A percentile compares a stretch with the other conserved stretches of the same genome.
phyloP scores from a whole-genome alignment of 2,329 filamentous ascomycete species.

The Penicillium sp. region DNA sequence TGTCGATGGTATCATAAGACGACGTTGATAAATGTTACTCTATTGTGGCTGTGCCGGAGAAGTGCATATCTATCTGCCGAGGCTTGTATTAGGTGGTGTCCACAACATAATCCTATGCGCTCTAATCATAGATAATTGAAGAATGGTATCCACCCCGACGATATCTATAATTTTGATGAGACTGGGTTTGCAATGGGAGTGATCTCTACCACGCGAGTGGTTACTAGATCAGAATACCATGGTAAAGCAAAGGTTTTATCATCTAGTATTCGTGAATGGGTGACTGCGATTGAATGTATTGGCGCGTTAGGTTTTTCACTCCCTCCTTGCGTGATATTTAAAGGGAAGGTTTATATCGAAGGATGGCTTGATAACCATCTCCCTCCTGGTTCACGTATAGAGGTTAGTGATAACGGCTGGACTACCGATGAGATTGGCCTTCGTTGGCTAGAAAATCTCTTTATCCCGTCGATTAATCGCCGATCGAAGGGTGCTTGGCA shows the following conservation, averaged over 20 bases:
- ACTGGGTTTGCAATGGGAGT: no score
- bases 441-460: slow-evolving; percentile 4
- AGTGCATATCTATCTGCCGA: no score
- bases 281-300: slow-evolving; percentile 5
- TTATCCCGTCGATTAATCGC: slow-evolving; percentile 3
- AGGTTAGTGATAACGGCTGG: slow-evolving; percentile 3
- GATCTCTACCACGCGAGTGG: slow-evolving; percentile 4
- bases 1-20: neutral
- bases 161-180: no score
- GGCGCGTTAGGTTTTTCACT: slow-evolving; percentile 3
- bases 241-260: slow-evolving; percentile 6
- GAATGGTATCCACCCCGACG: no score
- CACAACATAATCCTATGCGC: no score
- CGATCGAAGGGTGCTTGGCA: no score
- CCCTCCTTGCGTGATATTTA: slow-evolving; percentile 4
- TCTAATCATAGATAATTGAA: no score
- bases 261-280: slow-evolving; percentile 13
- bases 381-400: no score
- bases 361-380: no score
- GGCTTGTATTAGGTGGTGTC: no score
- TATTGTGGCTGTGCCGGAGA: no score
- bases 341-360: no score
- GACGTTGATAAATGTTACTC: slow-evolving; percentile 1
- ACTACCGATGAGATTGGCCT: slow-evolving; percentile 7
- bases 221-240: slow-evolving; percentile 6